These are phyloP conservation scores for Neurospora sp. DNA, from an alignment of 2,329 filamentous ascomycete genomes.

Conservation along the genomic window DNA sequence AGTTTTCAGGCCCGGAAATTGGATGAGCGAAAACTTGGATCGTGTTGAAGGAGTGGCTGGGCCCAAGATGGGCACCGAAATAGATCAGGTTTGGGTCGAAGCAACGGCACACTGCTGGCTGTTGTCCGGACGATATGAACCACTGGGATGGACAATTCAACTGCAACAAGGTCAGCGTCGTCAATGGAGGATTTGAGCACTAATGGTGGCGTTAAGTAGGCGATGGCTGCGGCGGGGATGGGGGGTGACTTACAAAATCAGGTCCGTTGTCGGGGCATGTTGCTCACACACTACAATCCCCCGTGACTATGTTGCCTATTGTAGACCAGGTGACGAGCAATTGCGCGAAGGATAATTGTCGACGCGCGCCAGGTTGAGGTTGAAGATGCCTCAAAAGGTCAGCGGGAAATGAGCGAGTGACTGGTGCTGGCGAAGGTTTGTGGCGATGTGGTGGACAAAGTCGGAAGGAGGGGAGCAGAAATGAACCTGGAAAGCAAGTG, in stretches of 20 bases:
- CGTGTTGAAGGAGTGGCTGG: neutral
- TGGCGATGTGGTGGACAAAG: neutral
- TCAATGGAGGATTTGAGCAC: neutral
- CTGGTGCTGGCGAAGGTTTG: neutral
- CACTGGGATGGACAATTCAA: neutral
- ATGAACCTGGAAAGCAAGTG: neutral
- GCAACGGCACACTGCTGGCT: neutral
- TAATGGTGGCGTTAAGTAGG: neutral
- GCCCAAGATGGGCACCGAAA: neutral
- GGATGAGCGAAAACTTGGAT: neutral
- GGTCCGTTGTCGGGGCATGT: neutral
- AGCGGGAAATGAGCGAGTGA: neutral
- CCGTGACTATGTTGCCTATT: neutral
- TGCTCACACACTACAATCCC: neutral
- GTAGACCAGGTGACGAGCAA: neutral
- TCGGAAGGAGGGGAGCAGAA: neutral
- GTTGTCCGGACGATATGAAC: neutral
- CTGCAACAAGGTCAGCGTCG: neutral
- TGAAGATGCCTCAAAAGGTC: neutral
- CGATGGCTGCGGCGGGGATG: neutral
- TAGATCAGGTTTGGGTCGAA: neutral
- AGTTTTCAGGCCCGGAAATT: neutral
- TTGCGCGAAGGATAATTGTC: neutral
- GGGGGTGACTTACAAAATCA: neutral
- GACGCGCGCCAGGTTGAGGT: neutral